Evolutionary conservation across 1,139 yeast species (phyloP).

Genomic region (Nakaseomyces glabratus): DNA sequence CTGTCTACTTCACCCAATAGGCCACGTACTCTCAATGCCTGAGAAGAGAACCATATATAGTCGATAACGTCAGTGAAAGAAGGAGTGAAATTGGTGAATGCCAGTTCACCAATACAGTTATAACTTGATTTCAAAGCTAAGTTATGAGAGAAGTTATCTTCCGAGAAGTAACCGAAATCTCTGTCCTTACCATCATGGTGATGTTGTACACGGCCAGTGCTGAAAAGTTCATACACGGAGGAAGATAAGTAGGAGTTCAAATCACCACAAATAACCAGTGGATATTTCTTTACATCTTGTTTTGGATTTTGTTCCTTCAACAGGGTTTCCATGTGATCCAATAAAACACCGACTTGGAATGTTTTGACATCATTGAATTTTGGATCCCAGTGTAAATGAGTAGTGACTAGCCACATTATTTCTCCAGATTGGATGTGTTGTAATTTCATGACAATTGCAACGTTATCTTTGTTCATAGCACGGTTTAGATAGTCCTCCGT

Average conservation of each 20-base stretch:
- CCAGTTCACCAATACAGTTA: constrained; percentile 74
- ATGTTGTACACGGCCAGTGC: constrained; percentile 63
- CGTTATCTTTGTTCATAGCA: constrained; percentile 91
- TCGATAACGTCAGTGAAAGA: constrained; percentile 89
- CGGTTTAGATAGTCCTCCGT: constrained; percentile 93
- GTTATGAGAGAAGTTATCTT: constrained; percentile 76
- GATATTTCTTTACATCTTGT: constrained; percentile 52
- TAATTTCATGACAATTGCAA: constrained; percentile 73
- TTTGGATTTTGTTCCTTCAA: constrained; percentile 32
- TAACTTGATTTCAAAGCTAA: constrained; percentile 82
- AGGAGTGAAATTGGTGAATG: constrained; percentile 92
- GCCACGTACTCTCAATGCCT: constrained; percentile 71
- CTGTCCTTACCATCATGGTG: constrained; percentile 80
- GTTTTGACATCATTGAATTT: constrained; percentile 93
- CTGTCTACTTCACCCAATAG: constrained; percentile 77
- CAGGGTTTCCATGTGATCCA: constrained; percentile 76
- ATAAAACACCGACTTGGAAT: constrained; percentile 82
- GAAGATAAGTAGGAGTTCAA: constrained; percentile 81
- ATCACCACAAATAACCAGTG: constrained; percentile 87
- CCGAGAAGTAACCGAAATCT: constrained; percentile 86
- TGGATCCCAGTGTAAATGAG: constrained; percentile 99
- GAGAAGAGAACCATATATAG: constrained; percentile 88
- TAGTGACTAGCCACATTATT: constrained; percentile 66
- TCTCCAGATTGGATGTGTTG: constrained; percentile 69
- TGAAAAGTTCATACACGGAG: constrained; percentile 85